Base-by-base conservation (phyloP, 1,284 basidiomycete species). In the Megacollybia platyphylla region DNA sequence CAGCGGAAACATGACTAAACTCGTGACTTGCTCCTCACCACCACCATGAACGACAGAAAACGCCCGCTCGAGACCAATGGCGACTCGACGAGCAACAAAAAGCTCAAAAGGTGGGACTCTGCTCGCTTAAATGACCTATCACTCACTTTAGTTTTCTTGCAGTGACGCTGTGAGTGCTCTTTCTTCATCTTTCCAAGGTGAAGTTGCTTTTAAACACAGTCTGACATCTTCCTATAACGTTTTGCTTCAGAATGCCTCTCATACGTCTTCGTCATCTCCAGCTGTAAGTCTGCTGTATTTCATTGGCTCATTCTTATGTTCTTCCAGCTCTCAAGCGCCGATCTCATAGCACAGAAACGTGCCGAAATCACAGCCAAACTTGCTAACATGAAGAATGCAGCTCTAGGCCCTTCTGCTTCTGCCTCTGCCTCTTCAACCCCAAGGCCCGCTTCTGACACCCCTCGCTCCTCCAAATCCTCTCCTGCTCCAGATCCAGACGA, bases 311-410 rank as follows among this genome's bases (percentile, higher is more conserved):
- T 17, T 46, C 29, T 43, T 15, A 31, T 10, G 26, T 3, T 24
- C 30, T 44, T 40, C 13, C 32, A 73, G 70, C 45, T 67, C 36
- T 66, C 70, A 38, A 61, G 63, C 52, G 71, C 73, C 49, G 79
- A 73, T 37, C 68, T 85, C 52, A 85, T 87, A 46, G 77, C 79
- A 31, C 78, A 81, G 61, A 87, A 87, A 61, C 72, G 79, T 31
- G 88, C 88, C 7, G 87, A 90, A 61, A 79, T 93, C 44, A 73
- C 83, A 15, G 87, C 88, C 8, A 87, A 87, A 57, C 73, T 88
- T 43, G 87, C 87, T 8, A 76, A 76, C 5, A 81, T 91, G 68
- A 82, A 68, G 2, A 54, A 58, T 41, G 55, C 59, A 13, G 47
- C 55, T 20, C 49, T 63, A 15, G 54, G 62, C 31, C 53, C 60